Evolutionary conservation across 2,329 filamentous ascomycete genomes (phyloP).

Genomic region (Talaromyces marneffei): DNA sequence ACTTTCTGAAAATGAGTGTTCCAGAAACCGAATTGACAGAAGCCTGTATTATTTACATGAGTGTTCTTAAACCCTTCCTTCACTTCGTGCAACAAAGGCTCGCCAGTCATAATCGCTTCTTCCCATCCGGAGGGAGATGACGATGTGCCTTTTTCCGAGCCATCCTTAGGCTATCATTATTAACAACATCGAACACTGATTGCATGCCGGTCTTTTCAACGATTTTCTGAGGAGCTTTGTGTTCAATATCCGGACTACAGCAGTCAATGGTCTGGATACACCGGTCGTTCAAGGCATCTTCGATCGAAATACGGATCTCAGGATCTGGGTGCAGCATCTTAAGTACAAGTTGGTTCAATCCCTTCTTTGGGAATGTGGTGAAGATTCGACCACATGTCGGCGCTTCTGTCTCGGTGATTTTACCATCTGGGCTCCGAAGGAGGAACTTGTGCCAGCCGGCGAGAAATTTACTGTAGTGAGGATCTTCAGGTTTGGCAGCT

Average conservation of each 20-base stretch:
- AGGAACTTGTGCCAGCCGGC: constrained; percentile 66
- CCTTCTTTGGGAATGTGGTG: constrained; percentile 40
- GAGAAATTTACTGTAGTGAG: constrained; percentile 61
- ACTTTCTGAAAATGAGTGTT: not conserved
- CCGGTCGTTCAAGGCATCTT: constrained; percentile 62
- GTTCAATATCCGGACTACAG: constrained; percentile 61
- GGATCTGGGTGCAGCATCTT: constrained; percentile 81
- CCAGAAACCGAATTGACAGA: not conserved
- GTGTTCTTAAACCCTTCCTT: not conserved
- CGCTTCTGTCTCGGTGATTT: constrained; percentile 56
- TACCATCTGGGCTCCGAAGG: constrained; percentile 47
- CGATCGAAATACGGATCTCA: constrained; percentile 61
- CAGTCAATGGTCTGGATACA: constrained; percentile 72
- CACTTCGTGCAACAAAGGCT: not conserved
- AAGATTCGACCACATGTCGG: constrained; percentile 64
- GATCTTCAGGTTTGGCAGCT: constrained; percentile 54
- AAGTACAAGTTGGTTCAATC: constrained; percentile 64
- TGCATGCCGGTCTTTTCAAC: constrained; percentile 50
- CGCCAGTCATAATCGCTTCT: constrained; percentile 17
- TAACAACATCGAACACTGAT: constrained; percentile 23
- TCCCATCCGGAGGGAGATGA: constrained; percentile 27
- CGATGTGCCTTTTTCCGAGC: constrained; percentile 27
- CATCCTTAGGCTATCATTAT: constrained; percentile 20
- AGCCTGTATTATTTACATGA: not conserved
- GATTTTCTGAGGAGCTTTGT: not conserved